These are phyloP conservation scores for Fusarium sp. DNA, from an alignment of 2,329 filamentous ascomycete genomes.

Conservation along the genomic window DNA sequence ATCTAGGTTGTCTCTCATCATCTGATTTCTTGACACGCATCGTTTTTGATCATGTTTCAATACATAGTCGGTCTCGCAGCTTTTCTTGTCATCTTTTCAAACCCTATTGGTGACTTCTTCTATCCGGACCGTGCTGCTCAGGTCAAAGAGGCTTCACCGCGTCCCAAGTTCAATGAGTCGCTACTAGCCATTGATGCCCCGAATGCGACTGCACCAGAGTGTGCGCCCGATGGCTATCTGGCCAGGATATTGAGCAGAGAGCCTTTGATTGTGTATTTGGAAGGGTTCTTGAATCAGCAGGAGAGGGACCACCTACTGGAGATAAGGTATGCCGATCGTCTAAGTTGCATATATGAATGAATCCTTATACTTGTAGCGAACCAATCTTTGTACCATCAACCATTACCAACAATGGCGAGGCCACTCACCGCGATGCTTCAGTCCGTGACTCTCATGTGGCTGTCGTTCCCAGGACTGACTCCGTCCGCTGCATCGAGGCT, in stretches of 20 bases:
- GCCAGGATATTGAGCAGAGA: slow-evolving; percentile 61
- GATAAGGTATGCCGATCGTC: slow-evolving; percentile 56
- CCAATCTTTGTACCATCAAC: slow-evolving; percentile 63
- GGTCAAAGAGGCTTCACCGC: slow-evolving; percentile 48
- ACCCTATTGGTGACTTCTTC: slow-evolving; percentile 56
- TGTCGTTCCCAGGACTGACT: slow-evolving; percentile 59
- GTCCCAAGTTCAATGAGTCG: slow-evolving; percentile 62
- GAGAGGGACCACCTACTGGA: slow-evolving; percentile 62
- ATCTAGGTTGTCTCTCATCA: neutral
- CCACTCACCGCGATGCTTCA: slow-evolving; percentile 54
- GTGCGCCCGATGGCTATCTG: slow-evolving; percentile 56
- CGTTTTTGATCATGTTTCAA: slow-evolving; percentile 54
- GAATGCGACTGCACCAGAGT: slow-evolving; percentile 52
- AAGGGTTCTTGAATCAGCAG: slow-evolving; percentile 59
- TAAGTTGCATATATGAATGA: neutral
- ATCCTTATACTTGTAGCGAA: slow-evolving; percentile 49
- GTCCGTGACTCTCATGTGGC: slow-evolving; percentile 66
- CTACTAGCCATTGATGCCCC: slow-evolving; percentile 60
- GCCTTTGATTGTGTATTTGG: slow-evolving; percentile 65
- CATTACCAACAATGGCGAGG: slow-evolving; percentile 60
- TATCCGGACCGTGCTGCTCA: slow-evolving; percentile 40
- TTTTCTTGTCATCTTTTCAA: slow-evolving; percentile 57
- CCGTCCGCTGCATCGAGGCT: slow-evolving; percentile 60
- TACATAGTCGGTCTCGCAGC: slow-evolving; percentile 58
- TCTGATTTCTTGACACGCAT: neutral